Base-by-base conservation (phyloP, 2,329 filamentous ascomycete species). In the Coccinonectria pachysandricola region DNA sequence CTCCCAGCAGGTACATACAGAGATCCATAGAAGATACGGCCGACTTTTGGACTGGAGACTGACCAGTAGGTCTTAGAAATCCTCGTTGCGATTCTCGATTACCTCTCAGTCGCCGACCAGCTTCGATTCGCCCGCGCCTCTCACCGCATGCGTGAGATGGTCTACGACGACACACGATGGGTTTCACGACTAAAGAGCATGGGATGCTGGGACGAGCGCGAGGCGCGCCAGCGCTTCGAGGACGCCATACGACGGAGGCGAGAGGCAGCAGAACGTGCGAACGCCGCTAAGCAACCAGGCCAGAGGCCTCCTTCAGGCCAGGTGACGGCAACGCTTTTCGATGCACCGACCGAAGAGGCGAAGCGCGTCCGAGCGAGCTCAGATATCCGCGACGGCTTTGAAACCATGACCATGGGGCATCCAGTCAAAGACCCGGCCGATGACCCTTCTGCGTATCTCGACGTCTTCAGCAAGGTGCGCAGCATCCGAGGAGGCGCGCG, bases 111-210 rank as follows among this genome's bases (percentile, higher is more conserved):
- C 15, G 63, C 79, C 34, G 88, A 95, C 53, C 77, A 93, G 46
- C 71, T 96, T 51, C 75, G 76, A 41, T 88, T 85, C 50, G 88
- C 91, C 22, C 77, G 79, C 37, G 77, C 82, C 13, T 94, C 85
- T 32, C 80, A 74, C 49, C 81, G 84, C 34, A 74, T 96, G 68
- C 79, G 81, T 50, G 91, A 98, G 58, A 98, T 98, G 87, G 87
- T 95, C 3, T 98, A 96, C 57, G 91, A 98, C 53, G 91, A 98
- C 54, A 84, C 86, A 25, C 72, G 88, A 60, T 98, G 91, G 91
- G 81, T 96, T 19, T 75, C 83, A 37, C 72, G 83, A 37, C 58
- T 98, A 28, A 81, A 81, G 50, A 76, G 70, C 32, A 94, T 98
- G 76, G 83, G 79, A 2, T 80, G 82, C 40, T 98, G 91, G 91